Evolutionary conservation across 768 basidiomycete genomes (phyloP), one percentile per base, ranked within the genome.

Genomic region (Suillus occidentalis): DNA sequence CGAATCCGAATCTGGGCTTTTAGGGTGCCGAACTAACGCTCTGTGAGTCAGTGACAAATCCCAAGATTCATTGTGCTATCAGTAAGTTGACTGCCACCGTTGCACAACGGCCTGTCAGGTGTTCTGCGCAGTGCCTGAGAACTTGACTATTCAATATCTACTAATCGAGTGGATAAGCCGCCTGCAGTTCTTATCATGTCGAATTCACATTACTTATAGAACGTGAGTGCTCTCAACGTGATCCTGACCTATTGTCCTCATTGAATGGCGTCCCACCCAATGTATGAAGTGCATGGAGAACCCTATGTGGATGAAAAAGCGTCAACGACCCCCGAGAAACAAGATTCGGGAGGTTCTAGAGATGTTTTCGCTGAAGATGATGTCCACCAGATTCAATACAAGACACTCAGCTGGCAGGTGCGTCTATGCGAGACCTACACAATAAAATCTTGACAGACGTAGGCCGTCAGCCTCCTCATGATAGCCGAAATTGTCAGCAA

Each of bases 401-500:
- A 83, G 72, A 85, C 84, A 0, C 73, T 85, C 10, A 81, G 79
- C 58, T 84, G 84, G 84, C 83, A 81, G 79, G 83, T 81, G 25
- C 4, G 63, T 66, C 37, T 50, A 42, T 47, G 45, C 56, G 39
- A 13, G 55, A 42, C 31, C 40, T 6, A 31, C 40, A 18, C 25
- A 20, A 18, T 59, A 12, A 42, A 39, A 59, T 63, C 5, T 40
- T 53, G 20, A 25, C 40, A 42, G 20, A 31, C 7, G 25, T 61
- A 85, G 83, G 82, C 84, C 65, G 82, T 85, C 9, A 73, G 77
- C 31, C 66, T 84, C 60, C 72, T 86, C 22, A 86, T 86, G 85
- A 84, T 85, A 61, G 84, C 84, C 50, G 84, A 85, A 70, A 84
- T 85, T 31, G 83, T 86, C 40, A 83, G 82, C 72, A 85, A 85